A percentile compares a stretch with the other conserved stretches of the same genome.
Conservation (phyloP, 257 asterid species). For the Rehmannia glutinosa region DNA sequence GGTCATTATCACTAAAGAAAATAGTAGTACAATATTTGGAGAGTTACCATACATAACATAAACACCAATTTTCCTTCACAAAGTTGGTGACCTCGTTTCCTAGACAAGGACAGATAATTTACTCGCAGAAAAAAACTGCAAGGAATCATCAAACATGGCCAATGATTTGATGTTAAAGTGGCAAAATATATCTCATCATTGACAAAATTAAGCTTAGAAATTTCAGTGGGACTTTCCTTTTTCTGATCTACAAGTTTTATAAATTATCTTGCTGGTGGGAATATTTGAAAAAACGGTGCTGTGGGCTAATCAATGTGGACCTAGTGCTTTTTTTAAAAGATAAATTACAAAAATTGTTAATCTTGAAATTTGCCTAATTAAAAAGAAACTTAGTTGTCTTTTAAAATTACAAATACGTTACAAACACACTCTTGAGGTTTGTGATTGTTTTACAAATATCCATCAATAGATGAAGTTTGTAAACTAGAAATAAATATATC, state of each 20-base stretch:
- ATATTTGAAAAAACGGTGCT: background rate
- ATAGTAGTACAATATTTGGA: background rate
- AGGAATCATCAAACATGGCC: background rate
- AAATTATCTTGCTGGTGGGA: background rate
- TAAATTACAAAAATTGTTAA: too few relatives aligned
- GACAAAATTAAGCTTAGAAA: background rate
- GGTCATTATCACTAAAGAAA: slow-evolving; percentile 24
- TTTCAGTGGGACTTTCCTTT: background rate
- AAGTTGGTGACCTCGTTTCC: background rate
- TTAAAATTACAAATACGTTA: too few relatives aligned
- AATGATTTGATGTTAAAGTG: background rate
- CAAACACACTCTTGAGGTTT: too few relatives aligned
- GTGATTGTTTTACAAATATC: too few relatives aligned
- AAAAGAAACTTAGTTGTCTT: too few relatives aligned
- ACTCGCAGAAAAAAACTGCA: background rate
- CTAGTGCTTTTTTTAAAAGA: too few relatives aligned
- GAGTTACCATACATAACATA: background rate
- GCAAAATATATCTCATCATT: background rate
- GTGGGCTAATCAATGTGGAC: background rate
- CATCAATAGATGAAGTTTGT: too few relatives aligned
- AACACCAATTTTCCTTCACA: background rate
- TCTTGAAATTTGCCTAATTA: too few relatives aligned
- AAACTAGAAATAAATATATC: too few relatives aligned
- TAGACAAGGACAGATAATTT: slow-evolving; percentile 2
- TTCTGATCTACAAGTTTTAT: background rate